These are phyloP conservation scores for Penicillium subrubescens DNA, from an alignment of 495 filamentous ascomycete genomes.

Conservation along the genomic window DNA sequence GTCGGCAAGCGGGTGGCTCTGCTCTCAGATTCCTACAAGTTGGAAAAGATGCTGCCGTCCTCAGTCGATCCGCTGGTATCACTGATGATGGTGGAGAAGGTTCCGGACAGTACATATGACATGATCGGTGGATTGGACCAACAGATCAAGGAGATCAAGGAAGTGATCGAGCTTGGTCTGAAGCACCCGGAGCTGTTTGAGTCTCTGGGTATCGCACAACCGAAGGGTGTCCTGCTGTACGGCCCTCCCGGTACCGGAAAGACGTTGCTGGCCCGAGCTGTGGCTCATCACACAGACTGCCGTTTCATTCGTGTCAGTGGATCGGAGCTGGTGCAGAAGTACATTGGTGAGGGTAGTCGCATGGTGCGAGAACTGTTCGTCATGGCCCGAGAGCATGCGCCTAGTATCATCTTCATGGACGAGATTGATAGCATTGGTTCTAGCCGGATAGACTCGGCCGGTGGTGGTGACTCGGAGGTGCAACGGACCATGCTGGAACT, in stretches of 20 bases:
- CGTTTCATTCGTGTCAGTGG: constrained; percentile 98
- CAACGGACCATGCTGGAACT: constrained; percentile 99
- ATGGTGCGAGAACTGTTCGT: constrained; percentile 99
- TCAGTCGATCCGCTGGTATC: constrained; percentile 97
- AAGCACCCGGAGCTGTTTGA: constrained; percentile 99
- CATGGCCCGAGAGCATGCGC: constrained; percentile 98
- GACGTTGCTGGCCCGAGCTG: constrained; percentile 91
- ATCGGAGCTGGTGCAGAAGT: constrained; percentile 97
- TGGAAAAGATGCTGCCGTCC: constrained; percentile 96
- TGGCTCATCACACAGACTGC: constrained; percentile 97
- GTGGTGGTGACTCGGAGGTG: constrained; percentile 97
- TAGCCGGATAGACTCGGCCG: constrained; percentile 91
- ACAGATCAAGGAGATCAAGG: constrained; percentile 99
- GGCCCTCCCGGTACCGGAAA: constrained; percentile 97
- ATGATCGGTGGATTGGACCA: constrained; percentile 99
- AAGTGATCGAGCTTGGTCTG: constrained; percentile 97
- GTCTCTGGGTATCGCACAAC: constrained; percentile 96
- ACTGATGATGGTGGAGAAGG: constrained; percentile 99
- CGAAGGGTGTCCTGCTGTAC: constrained; percentile 96
- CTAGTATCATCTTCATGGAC: constrained; percentile 99
- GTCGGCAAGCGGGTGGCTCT: constrained; percentile 97
- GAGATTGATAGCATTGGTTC: constrained; percentile 99
- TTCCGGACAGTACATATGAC: constrained; percentile 99
- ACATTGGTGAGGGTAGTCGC: constrained; percentile 95
- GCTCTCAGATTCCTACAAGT: constrained; percentile 93